Evolutionary conservation across 306 rosid species (phyloP), one percentile per base, ranked within the genome.

Genomic region (Vigna radiata): DNA sequence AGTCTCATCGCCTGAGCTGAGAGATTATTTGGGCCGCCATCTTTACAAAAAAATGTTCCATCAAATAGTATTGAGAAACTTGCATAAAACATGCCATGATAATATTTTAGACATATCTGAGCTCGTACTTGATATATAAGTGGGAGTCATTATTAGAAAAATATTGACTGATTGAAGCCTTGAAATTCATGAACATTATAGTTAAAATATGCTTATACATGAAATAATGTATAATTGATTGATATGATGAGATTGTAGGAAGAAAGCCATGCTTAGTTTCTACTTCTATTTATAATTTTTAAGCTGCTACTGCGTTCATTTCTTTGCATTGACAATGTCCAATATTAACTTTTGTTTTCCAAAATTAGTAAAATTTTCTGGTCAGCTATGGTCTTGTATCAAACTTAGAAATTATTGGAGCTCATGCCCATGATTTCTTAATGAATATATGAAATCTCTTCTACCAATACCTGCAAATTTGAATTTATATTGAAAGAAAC

Each of bases 401-500:
- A 19, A 80, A 31, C 70, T 69, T 29, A 31, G 31, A 62, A 29
- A 27, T 83, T 36, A 21, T 14, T 56, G n/a, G 54, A 60, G 72
- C 31, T 68, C 72, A 43, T 71, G 77, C 41, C 13, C 77, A 59
- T 76, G 33, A 25, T 31, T 52, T 70, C 55, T 53, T 17, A 54
- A 59, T 69, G 50, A 36, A 81, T 44, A 43, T 50, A 43, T 58
- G 55, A 71, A 55, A 53, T 53, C 21, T 76, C 65, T 78, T 61
- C 56, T 27, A 55, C 46, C 53, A 62, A 63, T 86, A 94, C 98
- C 98, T 94, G 95, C 86, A 90, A 86, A 12, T 88, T 88, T 75
- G 97, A 85, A 77, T 92, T 88, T 56, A 91, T 83, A 77, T 84
- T 82, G 90, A 91, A 90, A 76, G 97, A 92, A 78, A 94, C 96